Evolutionary conservation across 169 alveolate species (phyloP).

Genomic region (Eimeria necatrix): DNA sequence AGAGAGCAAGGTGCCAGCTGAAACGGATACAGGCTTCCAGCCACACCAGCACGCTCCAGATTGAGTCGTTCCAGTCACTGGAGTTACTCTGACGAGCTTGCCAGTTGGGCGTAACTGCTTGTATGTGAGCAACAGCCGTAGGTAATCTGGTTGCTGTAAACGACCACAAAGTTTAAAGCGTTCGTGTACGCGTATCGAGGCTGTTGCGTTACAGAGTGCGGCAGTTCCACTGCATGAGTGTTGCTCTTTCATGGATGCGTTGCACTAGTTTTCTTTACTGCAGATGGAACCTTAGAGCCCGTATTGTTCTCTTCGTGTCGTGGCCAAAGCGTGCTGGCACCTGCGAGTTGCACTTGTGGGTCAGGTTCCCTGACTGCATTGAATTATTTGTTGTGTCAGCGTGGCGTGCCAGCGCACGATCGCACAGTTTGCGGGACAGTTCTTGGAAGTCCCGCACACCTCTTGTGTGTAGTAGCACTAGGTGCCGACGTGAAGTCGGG

Average conservation of each 20-base stretch:
- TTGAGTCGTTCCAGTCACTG: background rate
- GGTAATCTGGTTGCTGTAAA: too few species aligned
- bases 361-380: conserved; percentile 41
- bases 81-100: background rate
- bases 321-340: conserved; percentile 20
- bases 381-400: conserved; percentile 41
- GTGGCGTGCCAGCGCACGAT: conserved; percentile 30
- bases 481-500: too few species aligned
- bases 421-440: conserved; percentile 15
- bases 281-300: background rate
- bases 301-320: conserved; percentile 1
- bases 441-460: background rate
- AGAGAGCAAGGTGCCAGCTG: background rate
- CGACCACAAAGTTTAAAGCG: too few species aligned
- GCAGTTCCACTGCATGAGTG: too few species aligned
- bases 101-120: too few species aligned
- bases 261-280: too few species aligned
- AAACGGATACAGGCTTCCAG: background rate
- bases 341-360: background rate
- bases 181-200: too few species aligned
- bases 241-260: too few species aligned
- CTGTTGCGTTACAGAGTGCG: too few species aligned
- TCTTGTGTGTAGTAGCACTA: too few species aligned
- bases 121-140: too few species aligned
- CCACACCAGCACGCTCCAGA: background rate